phyloP scores from a whole-genome alignment of 345 rosid species.

The Populus deltoides region DNA sequence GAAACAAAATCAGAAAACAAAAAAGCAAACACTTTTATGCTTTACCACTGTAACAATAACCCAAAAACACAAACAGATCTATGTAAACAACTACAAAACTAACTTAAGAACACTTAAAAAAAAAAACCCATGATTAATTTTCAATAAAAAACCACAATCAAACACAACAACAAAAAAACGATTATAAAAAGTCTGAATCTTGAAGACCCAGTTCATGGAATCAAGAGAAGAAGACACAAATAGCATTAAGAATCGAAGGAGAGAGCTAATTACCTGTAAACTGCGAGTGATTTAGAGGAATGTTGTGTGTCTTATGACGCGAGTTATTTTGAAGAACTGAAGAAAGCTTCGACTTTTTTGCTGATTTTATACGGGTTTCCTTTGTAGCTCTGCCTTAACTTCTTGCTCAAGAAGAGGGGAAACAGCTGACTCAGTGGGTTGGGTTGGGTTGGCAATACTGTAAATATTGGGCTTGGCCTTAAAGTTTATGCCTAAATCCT shows the following conservation, averaged over 20 bases:
- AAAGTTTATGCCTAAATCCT: background rate
- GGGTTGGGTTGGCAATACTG: background rate
- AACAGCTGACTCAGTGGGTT: background rate
- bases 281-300: background rate
- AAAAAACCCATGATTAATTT: background rate
- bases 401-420: background rate
- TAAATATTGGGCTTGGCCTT: background rate
- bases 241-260: background rate
- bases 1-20: background rate
- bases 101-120: background rate
- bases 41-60: background rate
- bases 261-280: background rate
- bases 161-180: background rate
- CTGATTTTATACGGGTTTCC: background rate
- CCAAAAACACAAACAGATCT: background rate
- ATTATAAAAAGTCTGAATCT: background rate
- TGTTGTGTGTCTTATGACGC: background rate
- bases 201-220: background rate
- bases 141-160: background rate
- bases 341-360: background rate
- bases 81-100: background rate
- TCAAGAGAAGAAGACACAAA: background rate
- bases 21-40: background rate
- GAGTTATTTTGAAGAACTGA: background rate
- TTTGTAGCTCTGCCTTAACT: background rate